Evolutionary conservation across 192 early-diverging fungal genomes (phyloP).

Genomic region (Umbelopsis sp.): DNA sequence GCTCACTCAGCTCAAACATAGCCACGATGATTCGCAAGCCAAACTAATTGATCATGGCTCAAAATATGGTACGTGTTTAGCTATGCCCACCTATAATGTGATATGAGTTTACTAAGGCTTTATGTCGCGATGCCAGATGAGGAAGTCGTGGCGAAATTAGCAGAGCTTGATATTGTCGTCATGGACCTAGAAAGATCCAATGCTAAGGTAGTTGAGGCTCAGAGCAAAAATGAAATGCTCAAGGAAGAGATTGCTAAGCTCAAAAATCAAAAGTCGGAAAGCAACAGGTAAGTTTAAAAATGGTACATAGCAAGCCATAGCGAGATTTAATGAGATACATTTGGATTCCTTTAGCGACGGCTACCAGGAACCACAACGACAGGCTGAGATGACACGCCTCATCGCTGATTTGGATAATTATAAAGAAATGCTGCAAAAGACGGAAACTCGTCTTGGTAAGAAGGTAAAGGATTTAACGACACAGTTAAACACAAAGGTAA

Average conservation of each 20-base stretch:
- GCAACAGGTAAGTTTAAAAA: background rate
- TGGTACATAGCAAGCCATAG: too few species aligned
- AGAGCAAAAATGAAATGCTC: conserved; percentile 65
- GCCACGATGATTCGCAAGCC: conserved; percentile 75
- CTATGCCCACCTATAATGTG: background rate
- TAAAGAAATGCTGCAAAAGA: conserved; percentile 43
- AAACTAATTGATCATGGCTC: conserved; percentile 62
- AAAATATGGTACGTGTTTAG: conserved; percentile 50
- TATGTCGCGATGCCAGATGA: conserved; percentile 52
- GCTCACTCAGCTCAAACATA: conserved; percentile 64
- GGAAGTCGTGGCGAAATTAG: conserved; percentile 77
- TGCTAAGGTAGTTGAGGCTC: conserved; percentile 64
- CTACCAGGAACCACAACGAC: conserved; percentile 19
- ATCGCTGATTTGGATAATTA: conserved; percentile 49
- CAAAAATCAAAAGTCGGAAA: conserved; percentile 4
- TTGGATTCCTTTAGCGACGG: too few species aligned
- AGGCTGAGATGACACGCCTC: conserved; percentile 47
- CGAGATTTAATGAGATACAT: too few species aligned
- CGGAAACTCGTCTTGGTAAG: conserved; percentile 39
- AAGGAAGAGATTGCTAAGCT: conserved; percentile 44
- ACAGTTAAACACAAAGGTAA: conserved; percentile 43
- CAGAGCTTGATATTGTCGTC: conserved; percentile 88
- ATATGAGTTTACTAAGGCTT: background rate
- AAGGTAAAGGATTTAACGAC: conserved; percentile 51
- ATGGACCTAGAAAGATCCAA: conserved; percentile 85